Evolutionary conservation across 768 basidiomycete genomes (phyloP), one percentile per base, ranked within the genome.

Genomic region (Fomitopsis serialis): DNA sequence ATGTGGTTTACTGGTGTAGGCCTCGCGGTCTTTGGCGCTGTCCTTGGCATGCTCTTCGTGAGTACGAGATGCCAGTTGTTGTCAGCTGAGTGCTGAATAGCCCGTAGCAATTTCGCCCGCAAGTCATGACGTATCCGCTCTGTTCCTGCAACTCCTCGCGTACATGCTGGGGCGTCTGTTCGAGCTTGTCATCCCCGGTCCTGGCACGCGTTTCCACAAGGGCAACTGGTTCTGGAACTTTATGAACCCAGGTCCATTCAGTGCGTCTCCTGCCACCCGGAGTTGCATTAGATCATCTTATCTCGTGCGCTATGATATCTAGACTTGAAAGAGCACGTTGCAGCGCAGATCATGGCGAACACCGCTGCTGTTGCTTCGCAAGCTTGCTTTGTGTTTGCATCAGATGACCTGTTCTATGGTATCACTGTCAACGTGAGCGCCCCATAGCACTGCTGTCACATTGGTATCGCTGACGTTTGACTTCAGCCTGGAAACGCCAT

Each of bases 401-500:
- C 50, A 8, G 50, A 51, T 19, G 50, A 51, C 27, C 50, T 51
- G 40, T 51, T 51, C 50, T 51, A 51, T 19, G 42, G 42, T 22
- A 51, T 43, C 22, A 51, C 50, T 12, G 42, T 51, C n/a, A 51
- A 51, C 42, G 50, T 51, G 17, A 24, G 50, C 10, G 8, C 35
- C 6, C 27, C 35, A 23, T 40, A 19, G 32, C 23, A 23, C 23
- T 8, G 9, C 19, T 24, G 12, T 48, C 46, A 4, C 3, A 12
- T 29, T 48, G 9, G 7, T 34, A 5, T 8, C 29, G 25, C 27
- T 22, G 10, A 37, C 19, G 15, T 34, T 25, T 13, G 24, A 7
- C 3, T 19, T 3, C 42, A 51, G 50, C 52, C 62, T 23, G 62
- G 57, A 17, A 42, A 60, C 42, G 57, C 58, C 12, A 65, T 65